A percentile compares a stretch with the other conserved stretches of the same genome.
phyloP scores from a whole-genome alignment of 371 early-diverging fungal genomes.

The Mucor piriformis region DNA sequence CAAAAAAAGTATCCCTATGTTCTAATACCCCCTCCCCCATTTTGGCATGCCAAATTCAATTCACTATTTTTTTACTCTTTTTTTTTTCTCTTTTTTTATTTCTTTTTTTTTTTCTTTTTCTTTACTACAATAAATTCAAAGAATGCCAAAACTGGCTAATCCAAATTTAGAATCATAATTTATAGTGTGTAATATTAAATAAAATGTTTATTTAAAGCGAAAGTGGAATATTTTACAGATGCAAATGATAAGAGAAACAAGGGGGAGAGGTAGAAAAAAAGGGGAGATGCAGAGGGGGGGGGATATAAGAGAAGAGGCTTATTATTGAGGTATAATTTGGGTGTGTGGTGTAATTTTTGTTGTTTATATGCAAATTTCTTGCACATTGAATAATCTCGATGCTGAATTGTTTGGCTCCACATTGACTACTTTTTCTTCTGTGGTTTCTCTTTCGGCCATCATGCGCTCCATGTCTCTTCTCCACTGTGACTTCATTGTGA shows the following conservation, averaged over 20 bases:
- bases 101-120: not conserved
- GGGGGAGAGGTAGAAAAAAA: not conserved
- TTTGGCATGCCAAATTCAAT: not conserved
- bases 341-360: not conserved
- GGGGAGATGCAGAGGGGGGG: not conserved
- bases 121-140: not conserved
- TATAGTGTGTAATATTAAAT: not conserved
- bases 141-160: too few relatives aligned
- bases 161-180: not conserved
- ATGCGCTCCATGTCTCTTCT: slow-evolving; percentile 49
- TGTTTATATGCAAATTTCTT: slow-evolving; percentile 28
- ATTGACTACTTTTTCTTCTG: slow-evolving; percentile 15
- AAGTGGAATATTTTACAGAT: slow-evolving; percentile 4
- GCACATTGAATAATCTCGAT: slow-evolving; percentile 22
- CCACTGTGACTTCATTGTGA: slow-evolving; percentile 51
- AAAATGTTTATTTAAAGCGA: not conserved
- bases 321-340: not conserved
- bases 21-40: not conserved
- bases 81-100: not conserved
- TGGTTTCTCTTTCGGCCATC: slow-evolving; percentile 32
- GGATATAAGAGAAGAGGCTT: not conserved
- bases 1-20: not conserved
- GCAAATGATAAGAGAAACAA: slow-evolving; percentile 1
- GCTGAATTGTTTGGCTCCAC: slow-evolving; percentile 4
- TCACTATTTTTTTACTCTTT: not conserved